phyloP scores from a whole-genome alignment of 768 basidiomycete genomes.

The Russula virescens region DNA sequence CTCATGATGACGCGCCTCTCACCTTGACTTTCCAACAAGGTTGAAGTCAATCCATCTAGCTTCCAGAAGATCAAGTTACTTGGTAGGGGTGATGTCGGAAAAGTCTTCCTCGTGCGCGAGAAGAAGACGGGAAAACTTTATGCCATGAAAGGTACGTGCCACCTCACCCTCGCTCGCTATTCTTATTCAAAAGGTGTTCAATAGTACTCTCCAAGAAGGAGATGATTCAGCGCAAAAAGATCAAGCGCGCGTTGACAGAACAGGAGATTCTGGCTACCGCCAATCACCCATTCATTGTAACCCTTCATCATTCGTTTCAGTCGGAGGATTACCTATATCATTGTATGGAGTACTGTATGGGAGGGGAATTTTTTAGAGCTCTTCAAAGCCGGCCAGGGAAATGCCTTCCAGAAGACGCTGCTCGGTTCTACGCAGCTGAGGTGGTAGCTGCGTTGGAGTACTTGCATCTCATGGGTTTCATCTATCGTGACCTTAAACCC shows the following conservation, averaged over 20 bases:
- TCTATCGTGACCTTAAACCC: constrained; percentile 98
- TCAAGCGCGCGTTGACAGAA: constrained; percentile 96
- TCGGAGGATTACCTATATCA: constrained; percentile 97
- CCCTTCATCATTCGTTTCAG: constrained; percentile 98
- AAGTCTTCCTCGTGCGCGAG: constrained; percentile 96
- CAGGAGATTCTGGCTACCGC: constrained; percentile 98
- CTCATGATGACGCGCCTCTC: neutral
- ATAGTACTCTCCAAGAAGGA: constrained; percentile 96
- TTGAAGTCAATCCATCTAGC: constrained; percentile 90
- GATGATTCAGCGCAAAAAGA: constrained; percentile 99
- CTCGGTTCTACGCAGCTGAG: constrained; percentile 97
- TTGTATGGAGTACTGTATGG: constrained; percentile 99
- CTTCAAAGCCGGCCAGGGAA: constrained; percentile 95
- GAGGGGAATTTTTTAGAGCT: constrained; percentile 98
- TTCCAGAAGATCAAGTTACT: constrained; percentile 97
- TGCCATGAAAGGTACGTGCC: constrained; percentile 93
- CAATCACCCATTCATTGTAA: constrained; percentile 99
- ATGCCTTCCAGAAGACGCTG: constrained; percentile 91
- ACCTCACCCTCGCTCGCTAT: constrained; percentile 20
- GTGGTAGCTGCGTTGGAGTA: constrained; percentile 97
- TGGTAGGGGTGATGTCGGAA: constrained; percentile 98
- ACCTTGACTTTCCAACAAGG: constrained; percentile 39
- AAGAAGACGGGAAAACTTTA: constrained; percentile 95
- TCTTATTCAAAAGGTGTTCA: constrained; percentile 20
- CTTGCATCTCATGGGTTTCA: constrained; percentile 98